Evolutionary conservation across 164 flowering plant genomes (phyloP).

Genomic region (Akebia trifoliata): DNA sequence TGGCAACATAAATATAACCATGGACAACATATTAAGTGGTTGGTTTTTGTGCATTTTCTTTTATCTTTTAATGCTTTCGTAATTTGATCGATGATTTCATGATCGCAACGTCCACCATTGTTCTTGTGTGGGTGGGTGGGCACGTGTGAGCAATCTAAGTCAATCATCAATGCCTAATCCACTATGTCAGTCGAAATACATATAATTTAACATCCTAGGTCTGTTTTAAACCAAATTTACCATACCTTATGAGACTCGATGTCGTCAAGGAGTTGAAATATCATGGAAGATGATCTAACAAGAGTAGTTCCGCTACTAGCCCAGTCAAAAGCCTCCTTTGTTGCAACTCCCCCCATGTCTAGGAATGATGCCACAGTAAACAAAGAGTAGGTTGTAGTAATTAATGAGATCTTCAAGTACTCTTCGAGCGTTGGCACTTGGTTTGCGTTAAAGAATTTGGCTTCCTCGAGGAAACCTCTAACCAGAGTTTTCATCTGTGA

Average conservation of each 20-base stretch:
- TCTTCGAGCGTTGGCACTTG: slow-evolving; percentile 10
- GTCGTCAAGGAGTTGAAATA: slow-evolving; percentile 11
- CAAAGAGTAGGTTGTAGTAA: neutral
- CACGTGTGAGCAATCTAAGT: too few relatives aligned
- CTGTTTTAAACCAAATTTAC: too few relatives aligned
- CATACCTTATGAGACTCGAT: slow-evolving; percentile 7
- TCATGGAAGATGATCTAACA: neutral
- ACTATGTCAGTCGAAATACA: too few relatives aligned
- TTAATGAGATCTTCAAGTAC: neutral
- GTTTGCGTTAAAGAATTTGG: slow-evolving; percentile 1
- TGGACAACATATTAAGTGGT: neutral
- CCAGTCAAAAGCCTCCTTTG: slow-evolving; percentile 9
- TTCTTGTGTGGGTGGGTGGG: too few relatives aligned
- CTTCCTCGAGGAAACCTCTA: slow-evolving; percentile 3
- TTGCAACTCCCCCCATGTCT: slow-evolving; percentile 1
- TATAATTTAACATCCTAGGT: too few relatives aligned
- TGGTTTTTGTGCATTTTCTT: too few relatives aligned
- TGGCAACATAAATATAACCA: neutral
- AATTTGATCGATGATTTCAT: too few relatives aligned
- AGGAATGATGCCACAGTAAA: neutral
- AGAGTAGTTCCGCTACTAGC: neutral
- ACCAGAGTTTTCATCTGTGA: slow-evolving; percentile 5
- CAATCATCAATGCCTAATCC: neutral
- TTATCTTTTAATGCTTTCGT: too few relatives aligned
- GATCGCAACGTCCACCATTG: too few relatives aligned